Percentiles rank a stretch among this genome's conserved stretches.
Evolutionary conservation across 371 early-diverging fungal species (phyloP).

Genomic region (Conidiobolus incongruus): DNA sequence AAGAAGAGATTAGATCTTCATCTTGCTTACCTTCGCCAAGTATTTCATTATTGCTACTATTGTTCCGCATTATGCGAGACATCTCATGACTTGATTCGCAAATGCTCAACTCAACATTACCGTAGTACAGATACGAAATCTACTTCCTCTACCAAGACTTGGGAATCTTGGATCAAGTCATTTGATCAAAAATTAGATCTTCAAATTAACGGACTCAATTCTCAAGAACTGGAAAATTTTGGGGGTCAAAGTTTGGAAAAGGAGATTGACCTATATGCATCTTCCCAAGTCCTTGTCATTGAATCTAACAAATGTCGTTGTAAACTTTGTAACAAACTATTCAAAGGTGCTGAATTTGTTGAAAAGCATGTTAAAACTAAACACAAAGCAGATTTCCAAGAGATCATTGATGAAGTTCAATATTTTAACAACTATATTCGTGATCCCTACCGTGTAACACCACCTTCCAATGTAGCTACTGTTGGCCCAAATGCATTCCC

Average conservation of each 20-base stretch:
- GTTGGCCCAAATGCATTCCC: slow-evolving; percentile 4
- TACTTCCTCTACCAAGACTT: slow-evolving; percentile 11
- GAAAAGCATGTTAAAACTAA: slow-evolving; percentile 77
- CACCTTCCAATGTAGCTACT: slow-evolving; percentile 13
- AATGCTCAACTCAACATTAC: slow-evolving; percentile 39
- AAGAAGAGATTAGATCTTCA: slow-evolving; percentile 56
- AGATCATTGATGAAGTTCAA: slow-evolving; percentile 26
- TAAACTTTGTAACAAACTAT: slow-evolving; percentile 74
- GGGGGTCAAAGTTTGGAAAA: slow-evolving; percentile 32
- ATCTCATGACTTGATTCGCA: slow-evolving; percentile 57
- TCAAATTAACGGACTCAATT: neutral
- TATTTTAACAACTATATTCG: slow-evolving; percentile 74
- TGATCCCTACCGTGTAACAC: slow-evolving; percentile 46
- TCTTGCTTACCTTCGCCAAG: slow-evolving; percentile 66
- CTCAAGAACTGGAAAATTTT: neutral
- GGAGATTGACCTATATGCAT: slow-evolving; percentile 20
- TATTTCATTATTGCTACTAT: slow-evolving; percentile 88
- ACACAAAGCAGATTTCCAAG: slow-evolving; percentile 42
- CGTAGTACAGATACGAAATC: slow-evolving; percentile 4
- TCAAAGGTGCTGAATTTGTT: slow-evolving; percentile 83
- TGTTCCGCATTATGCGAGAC: slow-evolving; percentile 60
- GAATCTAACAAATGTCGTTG: slow-evolving; percentile 62
- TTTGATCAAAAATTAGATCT: slow-evolving; percentile 3
- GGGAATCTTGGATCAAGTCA: slow-evolving; percentile 10
- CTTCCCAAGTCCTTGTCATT: slow-evolving; percentile 10